Percentiles rank a stretch among this genome's conserved stretches.
Conservation (phyloP, 2,329 filamentous ascomycete genomes). For the Epichloe festucae region DNA sequence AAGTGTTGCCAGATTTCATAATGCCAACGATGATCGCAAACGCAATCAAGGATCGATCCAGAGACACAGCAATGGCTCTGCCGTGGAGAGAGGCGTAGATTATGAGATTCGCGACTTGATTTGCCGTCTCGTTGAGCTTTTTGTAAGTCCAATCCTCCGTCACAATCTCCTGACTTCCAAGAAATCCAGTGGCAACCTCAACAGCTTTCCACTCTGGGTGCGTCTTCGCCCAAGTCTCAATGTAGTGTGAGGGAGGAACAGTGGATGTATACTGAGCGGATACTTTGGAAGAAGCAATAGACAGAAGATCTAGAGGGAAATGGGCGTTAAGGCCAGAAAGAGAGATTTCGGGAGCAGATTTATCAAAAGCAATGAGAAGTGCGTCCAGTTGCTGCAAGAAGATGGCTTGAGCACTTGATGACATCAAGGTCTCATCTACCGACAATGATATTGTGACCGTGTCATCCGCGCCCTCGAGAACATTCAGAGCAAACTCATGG, state of each 20-base stretch:
- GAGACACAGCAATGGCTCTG: neutral
- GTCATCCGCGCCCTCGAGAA: slow-evolving; percentile 13
- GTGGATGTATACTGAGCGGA: neutral
- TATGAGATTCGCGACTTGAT: neutral
- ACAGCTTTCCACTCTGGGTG: slow-evolving; percentile 40
- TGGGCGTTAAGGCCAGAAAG: neutral
- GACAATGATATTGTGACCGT: neutral
- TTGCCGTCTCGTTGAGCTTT: neutral
- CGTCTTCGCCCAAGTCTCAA: slow-evolving; percentile 5
- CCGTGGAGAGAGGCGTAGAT: neutral
- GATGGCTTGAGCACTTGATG: neutral
- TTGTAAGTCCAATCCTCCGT: slow-evolving; percentile 4
- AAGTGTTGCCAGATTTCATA: neutral
- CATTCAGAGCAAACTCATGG: slow-evolving; percentile 26
- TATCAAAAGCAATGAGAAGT: neutral
- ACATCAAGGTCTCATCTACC: neutral
- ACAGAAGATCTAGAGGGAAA: neutral
- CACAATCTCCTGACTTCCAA: slow-evolving; percentile 14
- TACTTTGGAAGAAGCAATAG: neutral
- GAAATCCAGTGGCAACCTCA: slow-evolving; percentile 27
- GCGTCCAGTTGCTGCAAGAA: neutral
- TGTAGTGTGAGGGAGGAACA: neutral
- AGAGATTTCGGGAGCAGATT: neutral
- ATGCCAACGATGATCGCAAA: neutral
- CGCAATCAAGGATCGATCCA: neutral